A percentile compares a stretch with the other conserved stretches of the same genome.
phyloP scores from a whole-genome alignment of 129 eudicot genomes.

The Deinandra increscens region DNA sequence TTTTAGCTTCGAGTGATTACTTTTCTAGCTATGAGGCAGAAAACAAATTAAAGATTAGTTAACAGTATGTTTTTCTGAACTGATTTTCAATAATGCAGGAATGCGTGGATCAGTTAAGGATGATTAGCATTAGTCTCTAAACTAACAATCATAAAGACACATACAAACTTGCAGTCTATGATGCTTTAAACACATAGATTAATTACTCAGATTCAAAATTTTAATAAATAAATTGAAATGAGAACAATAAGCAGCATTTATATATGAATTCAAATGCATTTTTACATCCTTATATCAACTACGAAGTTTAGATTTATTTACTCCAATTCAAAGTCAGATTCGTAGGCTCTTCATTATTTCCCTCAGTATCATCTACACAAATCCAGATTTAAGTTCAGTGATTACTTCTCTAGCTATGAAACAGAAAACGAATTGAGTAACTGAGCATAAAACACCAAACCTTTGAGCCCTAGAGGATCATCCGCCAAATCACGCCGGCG shows the following conservation, averaged over 20 bases:
- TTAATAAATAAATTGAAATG: too few relatives aligned
- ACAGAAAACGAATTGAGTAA: not conserved
- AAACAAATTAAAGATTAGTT: too few relatives aligned
- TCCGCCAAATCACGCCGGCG: slow-evolving; percentile 33
- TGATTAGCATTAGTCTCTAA: not conserved
- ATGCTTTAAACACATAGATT: too few relatives aligned
- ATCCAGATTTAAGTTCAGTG: not conserved
- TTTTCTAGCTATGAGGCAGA: too few relatives aligned
- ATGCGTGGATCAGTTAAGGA: slow-evolving; percentile 83
- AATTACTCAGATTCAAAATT: not conserved
- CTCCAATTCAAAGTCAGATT: not conserved
- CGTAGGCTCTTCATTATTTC: not conserved
- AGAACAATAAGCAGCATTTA: too few relatives aligned
- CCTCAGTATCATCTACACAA: slow-evolving; percentile 1
- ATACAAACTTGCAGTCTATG: not conserved
- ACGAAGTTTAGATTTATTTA: slow-evolving; percentile 13
- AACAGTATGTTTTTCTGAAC: slow-evolving; percentile 76
- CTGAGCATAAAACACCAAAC: slow-evolving; percentile 14
- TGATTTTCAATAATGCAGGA: slow-evolving; percentile 91
- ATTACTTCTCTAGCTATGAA: not conserved
- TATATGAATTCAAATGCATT: not conserved
- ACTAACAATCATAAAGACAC: too few relatives aligned
- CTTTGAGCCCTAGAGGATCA: slow-evolving; percentile 43
- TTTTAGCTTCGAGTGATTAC: too few relatives aligned
- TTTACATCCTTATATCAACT: not conserved